Evolutionary conservation across 2,329 filamentous ascomycete genomes (phyloP).

Genomic region (Paraconiothyrium sp.): DNA sequence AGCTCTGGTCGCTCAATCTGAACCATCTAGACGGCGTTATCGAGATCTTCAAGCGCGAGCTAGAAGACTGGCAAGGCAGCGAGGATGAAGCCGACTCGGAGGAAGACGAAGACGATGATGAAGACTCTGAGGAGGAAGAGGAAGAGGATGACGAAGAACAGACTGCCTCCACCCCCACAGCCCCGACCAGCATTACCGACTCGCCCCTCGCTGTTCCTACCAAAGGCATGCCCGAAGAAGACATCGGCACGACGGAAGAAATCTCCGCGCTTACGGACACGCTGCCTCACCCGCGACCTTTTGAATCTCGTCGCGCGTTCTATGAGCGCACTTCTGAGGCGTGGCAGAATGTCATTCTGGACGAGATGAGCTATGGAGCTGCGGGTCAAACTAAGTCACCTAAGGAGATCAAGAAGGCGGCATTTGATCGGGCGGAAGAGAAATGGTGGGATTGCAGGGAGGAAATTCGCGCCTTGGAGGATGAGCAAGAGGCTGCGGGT

Average conservation of each 20-base stretch:
- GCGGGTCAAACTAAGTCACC: slow-evolving; percentile 71
- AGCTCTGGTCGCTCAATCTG: slow-evolving; percentile 92
- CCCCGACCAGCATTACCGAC: slow-evolving; percentile 58
- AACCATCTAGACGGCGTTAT: slow-evolving; percentile 94
- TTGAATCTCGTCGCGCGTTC: slow-evolving; percentile 91
- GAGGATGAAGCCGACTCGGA: slow-evolving; percentile 56
- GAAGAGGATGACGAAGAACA: slow-evolving; percentile 64
- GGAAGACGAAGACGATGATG: slow-evolving; percentile 59
- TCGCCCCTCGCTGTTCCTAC: slow-evolving; percentile 32
- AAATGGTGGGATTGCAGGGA: slow-evolving; percentile 99
- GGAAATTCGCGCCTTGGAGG: slow-evolving; percentile 89
- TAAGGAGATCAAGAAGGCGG: slow-evolving; percentile 92
- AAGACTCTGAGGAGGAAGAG: slow-evolving; percentile 46
- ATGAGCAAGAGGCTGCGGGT: slow-evolving; percentile 94
- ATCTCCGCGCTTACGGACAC: slow-evolving; percentile 71
- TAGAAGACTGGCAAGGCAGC: slow-evolving; percentile 80
- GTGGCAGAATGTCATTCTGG: slow-evolving; percentile 90
- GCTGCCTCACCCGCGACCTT: slow-evolving; percentile 80
- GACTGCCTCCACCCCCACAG: slow-evolving; percentile 64
- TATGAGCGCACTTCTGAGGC: slow-evolving; percentile 86
- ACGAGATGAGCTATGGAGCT: slow-evolving; percentile 70
- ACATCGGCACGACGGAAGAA: slow-evolving; percentile 59
- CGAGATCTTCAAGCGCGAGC: slow-evolving; percentile 85
- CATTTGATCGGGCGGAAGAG: slow-evolving; percentile 90
- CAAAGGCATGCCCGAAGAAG: slow-evolving; percentile 48